Evolutionary conservation across 345 rosid genomes (phyloP), one percentile per base, ranked within the genome.

Genomic region (Salix caprea): DNA sequence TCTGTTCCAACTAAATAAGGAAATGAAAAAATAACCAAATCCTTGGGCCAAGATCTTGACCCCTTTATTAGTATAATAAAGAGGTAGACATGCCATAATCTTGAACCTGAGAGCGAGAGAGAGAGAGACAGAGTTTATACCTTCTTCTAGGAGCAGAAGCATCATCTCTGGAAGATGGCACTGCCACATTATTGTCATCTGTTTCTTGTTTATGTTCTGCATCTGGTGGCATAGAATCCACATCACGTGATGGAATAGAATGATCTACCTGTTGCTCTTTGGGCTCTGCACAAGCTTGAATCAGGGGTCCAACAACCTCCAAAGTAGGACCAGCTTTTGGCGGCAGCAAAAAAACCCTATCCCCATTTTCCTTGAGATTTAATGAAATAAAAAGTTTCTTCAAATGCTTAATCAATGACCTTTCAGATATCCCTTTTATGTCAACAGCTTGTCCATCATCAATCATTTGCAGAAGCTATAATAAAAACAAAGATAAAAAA

Each of bases 401-500:
- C 84, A 95, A 78, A 82, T 87, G 86, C 79, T 84, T 88, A 74
- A 77, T 81, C 82, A 93, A 80, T 65, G 89, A 65, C 66, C 73
- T 91, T 75, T 95, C 96, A 2, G 91, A 86, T 65, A 95, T 90
- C 46, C 92, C 99, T 82, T 87, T 87, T 64, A 93, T 86, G 84
- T 93, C 96, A 81, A 95, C 99, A 65, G 94, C 97, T 90, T 95
- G 97, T 66, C 99, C 99, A 68, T 77, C 88, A 77, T 95, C 97
- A 64, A 95, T 89, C 97, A 93, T 93, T 82, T 84, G 87, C 77
- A 91, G 86, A 76, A 95, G 97, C 99, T 93, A 75, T 39, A 58
- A 15, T 8, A 74, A 68, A 40, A 58, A 42, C 48, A 80, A 65
- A 52, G 50, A 67, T 61, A 19, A 70, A 36, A 23, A 56, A n/a